Evolutionary conservation across 192 early-diverging fungal species (phyloP).

Genomic region (Spinellus fusiger): DNA sequence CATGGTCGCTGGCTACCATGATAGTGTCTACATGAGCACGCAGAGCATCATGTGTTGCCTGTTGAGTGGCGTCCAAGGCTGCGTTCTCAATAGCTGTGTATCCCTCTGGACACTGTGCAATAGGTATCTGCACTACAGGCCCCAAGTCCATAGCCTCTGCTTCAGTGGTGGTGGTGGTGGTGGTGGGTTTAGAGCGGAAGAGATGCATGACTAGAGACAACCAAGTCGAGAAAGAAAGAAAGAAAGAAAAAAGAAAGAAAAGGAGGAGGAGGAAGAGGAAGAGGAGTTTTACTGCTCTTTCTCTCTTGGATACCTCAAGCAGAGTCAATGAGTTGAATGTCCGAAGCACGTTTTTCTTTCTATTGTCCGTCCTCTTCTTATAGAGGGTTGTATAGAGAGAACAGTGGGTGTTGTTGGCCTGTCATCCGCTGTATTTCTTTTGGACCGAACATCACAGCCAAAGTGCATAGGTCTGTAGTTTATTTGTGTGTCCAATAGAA

Average conservation of each 20-base stretch:
- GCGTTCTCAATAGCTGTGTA: conserved; percentile 5
- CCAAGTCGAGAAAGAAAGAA: neutral
- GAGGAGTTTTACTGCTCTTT: too few species aligned
- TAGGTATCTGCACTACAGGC: conserved; percentile 15
- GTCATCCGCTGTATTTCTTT: too few species aligned
- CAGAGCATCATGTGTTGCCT: conserved; percentile 7
- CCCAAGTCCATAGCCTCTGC: neutral
- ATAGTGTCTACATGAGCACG: conserved; percentile 8
- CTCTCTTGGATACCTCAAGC: too few species aligned
- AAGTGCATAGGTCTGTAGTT: too few species aligned
- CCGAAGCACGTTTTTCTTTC: too few species aligned
- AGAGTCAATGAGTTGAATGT: too few species aligned
- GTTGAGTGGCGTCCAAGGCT: conserved; percentile 10
- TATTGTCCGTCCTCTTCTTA: too few species aligned
- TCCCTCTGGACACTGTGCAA: conserved; percentile 1
- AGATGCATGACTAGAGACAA: neutral
- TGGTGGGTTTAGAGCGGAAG: neutral
- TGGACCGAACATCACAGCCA: too few species aligned
- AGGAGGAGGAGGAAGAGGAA: neutral
- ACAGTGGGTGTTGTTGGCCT: too few species aligned
- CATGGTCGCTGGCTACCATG: conserved; percentile 9
- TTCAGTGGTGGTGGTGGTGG: neutral
- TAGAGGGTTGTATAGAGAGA: too few species aligned
- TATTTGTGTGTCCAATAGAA: too few species aligned
- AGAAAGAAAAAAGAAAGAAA: neutral